A percentile compares a stretch with the other conserved stretches of the same genome.
Conservation (phyloP, 2,329 filamentous ascomycete species). For the Trichoderma sp. region DNA sequence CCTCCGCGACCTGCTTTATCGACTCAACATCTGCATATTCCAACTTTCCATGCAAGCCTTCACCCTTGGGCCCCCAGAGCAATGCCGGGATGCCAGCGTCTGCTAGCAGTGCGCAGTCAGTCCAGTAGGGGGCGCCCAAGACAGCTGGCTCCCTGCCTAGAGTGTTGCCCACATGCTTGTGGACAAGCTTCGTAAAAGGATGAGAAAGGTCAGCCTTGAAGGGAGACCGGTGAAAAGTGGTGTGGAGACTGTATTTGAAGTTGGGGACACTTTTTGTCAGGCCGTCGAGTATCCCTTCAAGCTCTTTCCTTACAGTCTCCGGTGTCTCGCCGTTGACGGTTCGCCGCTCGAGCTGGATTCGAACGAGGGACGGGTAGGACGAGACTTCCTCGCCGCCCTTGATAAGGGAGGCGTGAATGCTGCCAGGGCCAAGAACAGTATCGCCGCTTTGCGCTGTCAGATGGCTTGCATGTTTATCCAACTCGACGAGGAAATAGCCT, state of each 20-base stretch:
- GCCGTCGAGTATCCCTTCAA: slow-evolving; percentile 43
- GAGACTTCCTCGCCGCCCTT: slow-evolving; percentile 55
- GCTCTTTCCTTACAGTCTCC: slow-evolving; percentile 42
- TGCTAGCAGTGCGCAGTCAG: slow-evolving; percentile 52
- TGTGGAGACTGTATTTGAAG: slow-evolving; percentile 47
- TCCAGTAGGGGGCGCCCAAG: slow-evolving; percentile 48
- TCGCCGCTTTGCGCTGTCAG: slow-evolving; percentile 40
- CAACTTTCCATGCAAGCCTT: slow-evolving; percentile 53
- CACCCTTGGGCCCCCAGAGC: slow-evolving; percentile 51
- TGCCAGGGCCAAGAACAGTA: slow-evolving; percentile 42
- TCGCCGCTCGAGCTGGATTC: slow-evolving; percentile 51
- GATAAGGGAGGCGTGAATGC: slow-evolving; percentile 52
- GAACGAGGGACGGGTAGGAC: slow-evolving; percentile 55
- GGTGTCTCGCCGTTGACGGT: slow-evolving; percentile 50
- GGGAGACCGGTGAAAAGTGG: slow-evolving; percentile 48
- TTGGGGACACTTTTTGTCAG: slow-evolving; percentile 39
- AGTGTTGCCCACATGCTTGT: slow-evolving; percentile 35
- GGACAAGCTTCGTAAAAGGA: slow-evolving; percentile 43
- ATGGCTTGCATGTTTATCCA: slow-evolving; percentile 47
- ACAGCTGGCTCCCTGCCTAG: slow-evolving; percentile 37
- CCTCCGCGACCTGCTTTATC: slow-evolving; percentile 40
- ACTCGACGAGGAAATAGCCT: slow-evolving; percentile 50
- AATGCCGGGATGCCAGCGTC: slow-evolving; percentile 50
- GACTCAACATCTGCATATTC: slow-evolving; percentile 54
- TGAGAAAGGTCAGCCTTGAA: slow-evolving; percentile 47